Percentiles rank a stretch among this genome's conserved stretches.
Conservation (phyloP, 257 asterid species). For the Gentiana macrophylla region DNA sequence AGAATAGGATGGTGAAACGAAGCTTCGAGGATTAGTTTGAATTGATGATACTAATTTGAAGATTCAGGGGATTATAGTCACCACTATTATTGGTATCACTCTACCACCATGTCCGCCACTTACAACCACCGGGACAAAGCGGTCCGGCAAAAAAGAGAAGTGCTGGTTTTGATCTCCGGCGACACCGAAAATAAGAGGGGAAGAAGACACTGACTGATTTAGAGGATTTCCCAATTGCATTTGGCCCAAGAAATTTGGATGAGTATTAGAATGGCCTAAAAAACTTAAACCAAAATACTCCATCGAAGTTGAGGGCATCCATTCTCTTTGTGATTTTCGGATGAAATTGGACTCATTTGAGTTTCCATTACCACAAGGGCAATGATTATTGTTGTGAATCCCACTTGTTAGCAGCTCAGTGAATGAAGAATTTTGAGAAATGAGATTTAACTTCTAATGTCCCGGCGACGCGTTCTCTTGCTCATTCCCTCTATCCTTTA, state of each 20-base stretch:
- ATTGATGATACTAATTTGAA: too few species aligned
- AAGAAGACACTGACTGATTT: not conserved
- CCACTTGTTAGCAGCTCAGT: slow-evolving; percentile 44
- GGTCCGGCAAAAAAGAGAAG: slow-evolving; percentile 34
- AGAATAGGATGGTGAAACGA: too few species aligned
- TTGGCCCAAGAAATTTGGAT: slow-evolving; percentile 14
- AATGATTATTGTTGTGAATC: slow-evolving; percentile 3
- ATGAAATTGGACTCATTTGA: slow-evolving; percentile 14
- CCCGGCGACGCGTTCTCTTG: slow-evolving; percentile 33
- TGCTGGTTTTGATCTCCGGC: slow-evolving; percentile 21
- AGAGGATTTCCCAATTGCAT: slow-evolving; percentile 18
- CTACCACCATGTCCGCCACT: slow-evolving; percentile 9
- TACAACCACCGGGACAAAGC: slow-evolving; percentile 13
- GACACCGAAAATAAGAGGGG: slow-evolving; percentile 14
- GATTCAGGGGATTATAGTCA: slow-evolving; percentile 25
- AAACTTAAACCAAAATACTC: slow-evolving; percentile 24
- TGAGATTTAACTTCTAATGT: slow-evolving; percentile 14
- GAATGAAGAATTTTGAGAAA: slow-evolving; percentile 30
- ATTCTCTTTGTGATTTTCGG: slow-evolving; percentile 17
- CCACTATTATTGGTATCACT: slow-evolving; percentile 7
- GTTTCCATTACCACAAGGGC: slow-evolving; percentile 3
- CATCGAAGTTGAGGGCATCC: slow-evolving; percentile 23
- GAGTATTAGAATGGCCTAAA: slow-evolving; percentile 12
- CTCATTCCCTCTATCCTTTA: slow-evolving; percentile 41
- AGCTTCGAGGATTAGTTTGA: too few species aligned